Evolutionary conservation across 2,329 filamentous ascomycete genomes (phyloP).

Genomic region (Grosmannia huntii): DNA sequence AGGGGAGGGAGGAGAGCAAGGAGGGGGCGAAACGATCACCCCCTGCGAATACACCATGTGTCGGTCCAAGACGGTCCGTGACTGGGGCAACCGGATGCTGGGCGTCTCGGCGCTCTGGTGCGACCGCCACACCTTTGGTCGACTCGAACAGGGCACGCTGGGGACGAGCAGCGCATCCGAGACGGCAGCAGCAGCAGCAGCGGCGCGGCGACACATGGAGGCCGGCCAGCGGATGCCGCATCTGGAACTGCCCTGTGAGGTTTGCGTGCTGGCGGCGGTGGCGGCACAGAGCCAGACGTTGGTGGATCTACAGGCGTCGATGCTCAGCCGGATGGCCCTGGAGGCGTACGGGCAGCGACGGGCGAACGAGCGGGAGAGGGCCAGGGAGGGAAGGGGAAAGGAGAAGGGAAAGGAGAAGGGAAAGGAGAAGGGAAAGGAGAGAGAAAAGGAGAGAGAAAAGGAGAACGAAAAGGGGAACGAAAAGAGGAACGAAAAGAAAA

Average conservation of each 20-base stretch:
- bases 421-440: background rate
- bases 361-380: background rate
- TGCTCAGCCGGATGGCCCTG: constrained; percentile 24
- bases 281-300: constrained; percentile 30
- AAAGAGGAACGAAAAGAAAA: no score
- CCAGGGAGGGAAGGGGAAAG: background rate
- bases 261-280: constrained; percentile 37
- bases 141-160: constrained; percentile 5
- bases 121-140: constrained; percentile 3
- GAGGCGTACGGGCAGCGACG: constrained; percentile 1
- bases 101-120: constrained; percentile 12
- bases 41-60: background rate
- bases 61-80: constrained; percentile 1
- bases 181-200: background rate
- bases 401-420: background rate
- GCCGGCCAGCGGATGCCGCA: constrained; percentile 5
- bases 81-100: constrained; percentile 13
- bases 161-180: background rate
- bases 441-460: background rate
- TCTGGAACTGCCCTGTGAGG: constrained; percentile 29
- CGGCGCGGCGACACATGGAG: background rate
- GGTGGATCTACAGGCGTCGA: constrained; percentile 29
- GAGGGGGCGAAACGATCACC: background rate
- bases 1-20: background rate
- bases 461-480: background rate